phyloP scores from a whole-genome alignment of 768 basidiomycete species.

The Austroboletus festivus region DNA sequence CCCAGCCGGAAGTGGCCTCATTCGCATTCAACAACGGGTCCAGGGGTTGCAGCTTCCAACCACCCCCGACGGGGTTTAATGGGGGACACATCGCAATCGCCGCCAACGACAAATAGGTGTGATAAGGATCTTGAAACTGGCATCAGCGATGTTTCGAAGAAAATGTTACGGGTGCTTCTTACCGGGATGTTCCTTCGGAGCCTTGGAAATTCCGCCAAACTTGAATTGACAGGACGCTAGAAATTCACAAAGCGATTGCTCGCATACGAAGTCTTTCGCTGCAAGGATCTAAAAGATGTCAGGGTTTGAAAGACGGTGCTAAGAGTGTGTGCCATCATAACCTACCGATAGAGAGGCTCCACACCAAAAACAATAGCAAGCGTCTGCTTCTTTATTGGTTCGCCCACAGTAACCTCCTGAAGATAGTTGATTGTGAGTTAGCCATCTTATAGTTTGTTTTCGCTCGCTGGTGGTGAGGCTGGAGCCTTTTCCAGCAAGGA shows the following conservation, averaged over 20 bases:
- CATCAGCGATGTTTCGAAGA: constrained; percentile 6
- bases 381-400: constrained; percentile 83
- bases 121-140: constrained; percentile 76
- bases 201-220: constrained; percentile 86
- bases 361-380: constrained; percentile 98
- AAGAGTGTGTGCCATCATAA: background rate
- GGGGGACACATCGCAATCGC: constrained; percentile 68
- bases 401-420: constrained; percentile 86
- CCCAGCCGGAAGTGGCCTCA: constrained; percentile 64
- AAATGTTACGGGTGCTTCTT: constrained; percentile 8
- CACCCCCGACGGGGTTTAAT: constrained; percentile 24
- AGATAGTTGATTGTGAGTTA: constrained; percentile 59
- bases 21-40: constrained; percentile 74
- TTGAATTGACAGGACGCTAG: constrained; percentile 79
- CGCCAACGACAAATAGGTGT: constrained; percentile 89
- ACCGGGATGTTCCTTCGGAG: constrained; percentile 80
- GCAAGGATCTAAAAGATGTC: constrained; percentile 60
- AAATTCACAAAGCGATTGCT: constrained; percentile 55
- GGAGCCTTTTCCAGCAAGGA: constrained; percentile 40
- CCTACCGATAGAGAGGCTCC: constrained; percentile 74
- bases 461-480: constrained; percentile 38
- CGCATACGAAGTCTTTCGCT: constrained; percentile 54
- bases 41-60: constrained; percentile 59
- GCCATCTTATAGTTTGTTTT: constrained; percentile 67
- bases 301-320: background rate